These are phyloP conservation scores for Schwanniomyces polymorphus DNA, from an alignment of 805 yeast species.

Conservation along the genomic window DNA sequence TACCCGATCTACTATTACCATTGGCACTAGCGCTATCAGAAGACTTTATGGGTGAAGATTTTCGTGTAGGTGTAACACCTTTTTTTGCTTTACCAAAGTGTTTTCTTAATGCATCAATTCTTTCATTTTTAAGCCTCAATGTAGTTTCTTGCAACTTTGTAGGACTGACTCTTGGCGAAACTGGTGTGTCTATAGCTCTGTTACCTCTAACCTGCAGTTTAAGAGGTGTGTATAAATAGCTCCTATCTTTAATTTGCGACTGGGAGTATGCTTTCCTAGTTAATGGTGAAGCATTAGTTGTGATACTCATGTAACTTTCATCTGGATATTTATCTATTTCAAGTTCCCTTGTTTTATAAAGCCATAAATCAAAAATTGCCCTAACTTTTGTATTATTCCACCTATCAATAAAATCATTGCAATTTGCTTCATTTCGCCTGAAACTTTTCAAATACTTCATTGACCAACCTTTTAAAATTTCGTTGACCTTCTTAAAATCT, in stretches of 20 bases:
- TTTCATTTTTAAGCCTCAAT: slow-evolving; percentile 30
- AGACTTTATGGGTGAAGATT: background rate
- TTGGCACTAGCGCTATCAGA: background rate
- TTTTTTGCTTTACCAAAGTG: slow-evolving; percentile 28
- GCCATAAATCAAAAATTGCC: slow-evolving; percentile 40
- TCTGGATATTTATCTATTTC: slow-evolving; percentile 5
- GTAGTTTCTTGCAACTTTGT: slow-evolving; percentile 40
- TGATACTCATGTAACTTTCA: slow-evolving; percentile 18
- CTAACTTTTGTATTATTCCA: slow-evolving; percentile 27
- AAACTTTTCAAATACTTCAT: slow-evolving; percentile 32
- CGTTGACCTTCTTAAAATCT: slow-evolving; percentile 25
- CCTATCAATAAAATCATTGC: slow-evolving; percentile 30
- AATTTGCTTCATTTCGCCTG: slow-evolving; percentile 33
- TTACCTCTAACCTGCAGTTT: slow-evolving; percentile 19
- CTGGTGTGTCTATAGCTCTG: slow-evolving; percentile 2
- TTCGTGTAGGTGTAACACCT: background rate
- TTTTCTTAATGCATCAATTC: slow-evolving; percentile 31
- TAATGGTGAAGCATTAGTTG: slow-evolving; percentile 32
- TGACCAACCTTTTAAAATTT: slow-evolving; percentile 33
- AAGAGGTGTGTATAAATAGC: slow-evolving; percentile 35
- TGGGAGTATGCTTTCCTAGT: slow-evolving; percentile 18
- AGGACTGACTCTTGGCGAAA: slow-evolving; percentile 35
- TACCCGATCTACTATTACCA: background rate
- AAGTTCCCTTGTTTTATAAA: slow-evolving; percentile 20
- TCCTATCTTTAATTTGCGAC: slow-evolving; percentile 8